Evolutionary conservation across 345 rosid species (phyloP).

Genomic region (Murraya koenigii): DNA sequence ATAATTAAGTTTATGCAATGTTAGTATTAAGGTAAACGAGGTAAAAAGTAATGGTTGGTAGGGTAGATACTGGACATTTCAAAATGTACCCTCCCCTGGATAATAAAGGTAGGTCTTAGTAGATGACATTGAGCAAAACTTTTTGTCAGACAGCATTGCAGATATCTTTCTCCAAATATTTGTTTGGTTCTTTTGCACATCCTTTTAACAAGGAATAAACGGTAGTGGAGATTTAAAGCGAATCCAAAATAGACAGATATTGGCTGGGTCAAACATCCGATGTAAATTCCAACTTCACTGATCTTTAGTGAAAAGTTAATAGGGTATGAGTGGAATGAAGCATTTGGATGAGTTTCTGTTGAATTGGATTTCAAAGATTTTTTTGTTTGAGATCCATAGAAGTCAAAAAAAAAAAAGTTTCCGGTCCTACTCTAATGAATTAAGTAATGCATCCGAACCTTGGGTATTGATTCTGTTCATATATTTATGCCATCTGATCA

Average conservation of each 20-base stretch:
- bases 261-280: neutral
- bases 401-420: neutral
- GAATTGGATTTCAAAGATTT: neutral
- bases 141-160: neutral
- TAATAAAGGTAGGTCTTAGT: neutral
- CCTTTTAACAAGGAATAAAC: neutral
- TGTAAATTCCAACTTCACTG: neutral
- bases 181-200: neutral
- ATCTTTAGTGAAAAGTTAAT: neutral
- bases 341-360: neutral
- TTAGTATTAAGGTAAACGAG: neutral
- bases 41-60: neutral
- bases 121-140: neutral
- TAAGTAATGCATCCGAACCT: neutral
- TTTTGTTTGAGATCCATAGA: neutral
- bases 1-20: neutral
- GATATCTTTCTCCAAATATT: neutral
- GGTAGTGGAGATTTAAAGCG: neutral
- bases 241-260: neutral
- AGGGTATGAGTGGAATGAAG: neutral
- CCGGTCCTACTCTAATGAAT: neutral
- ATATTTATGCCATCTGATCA: neutral
- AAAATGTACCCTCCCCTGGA: neutral
- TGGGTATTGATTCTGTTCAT: neutral
- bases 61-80: neutral